Percentiles rank a stretch among this genome's conserved stretches.
These are phyloP conservation scores for Allomyces javanicus DNA, from an alignment of 192 early-diverging fungal species.

Conservation along the genomic window DNA sequence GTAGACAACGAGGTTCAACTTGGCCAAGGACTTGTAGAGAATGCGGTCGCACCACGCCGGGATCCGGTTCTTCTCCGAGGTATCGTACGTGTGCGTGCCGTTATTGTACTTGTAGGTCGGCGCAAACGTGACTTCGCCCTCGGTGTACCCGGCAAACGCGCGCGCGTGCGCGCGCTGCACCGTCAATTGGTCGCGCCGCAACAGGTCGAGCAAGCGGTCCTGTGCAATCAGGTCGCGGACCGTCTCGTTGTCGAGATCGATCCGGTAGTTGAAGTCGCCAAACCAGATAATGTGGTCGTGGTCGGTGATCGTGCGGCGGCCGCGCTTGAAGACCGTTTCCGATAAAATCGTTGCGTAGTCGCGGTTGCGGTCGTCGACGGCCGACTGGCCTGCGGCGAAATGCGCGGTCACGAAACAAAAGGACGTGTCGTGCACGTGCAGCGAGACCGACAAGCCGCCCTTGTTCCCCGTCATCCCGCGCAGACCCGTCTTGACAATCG, in stretches of 20 bases:
- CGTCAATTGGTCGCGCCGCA: conserved; percentile 37
- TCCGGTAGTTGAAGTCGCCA: conserved; percentile 88
- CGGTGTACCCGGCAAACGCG: conserved; percentile 59
- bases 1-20: conserved; percentile 27
- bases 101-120: conserved; percentile 74
- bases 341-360: conserved; percentile 65
- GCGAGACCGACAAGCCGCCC: conserved; percentile 79
- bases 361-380: conserved; percentile 57
- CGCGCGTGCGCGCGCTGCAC: conserved; percentile 33
- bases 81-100: conserved; percentile 45
- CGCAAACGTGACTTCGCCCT: conserved; percentile 46
- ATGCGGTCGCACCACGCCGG: conserved; percentile 48
- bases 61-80: conserved; percentile 40
- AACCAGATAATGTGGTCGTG: conserved; percentile 74
- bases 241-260: conserved; percentile 50
- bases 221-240: conserved; percentile 18
- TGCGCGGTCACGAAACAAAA: conserved; percentile 85
- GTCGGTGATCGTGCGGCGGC: conserved; percentile 37
- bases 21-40: conserved; percentile 15
- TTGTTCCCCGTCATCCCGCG: conserved; percentile 95
- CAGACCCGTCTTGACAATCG: conserved; percentile 54
- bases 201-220: conserved; percentile 24
- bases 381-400: conserved; percentile 62
- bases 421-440: conserved; percentile 67
- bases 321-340: conserved; percentile 50